Conservation (phyloP, 2,329 filamentous ascomycete species). For the Metarhizium sp. region DNA sequence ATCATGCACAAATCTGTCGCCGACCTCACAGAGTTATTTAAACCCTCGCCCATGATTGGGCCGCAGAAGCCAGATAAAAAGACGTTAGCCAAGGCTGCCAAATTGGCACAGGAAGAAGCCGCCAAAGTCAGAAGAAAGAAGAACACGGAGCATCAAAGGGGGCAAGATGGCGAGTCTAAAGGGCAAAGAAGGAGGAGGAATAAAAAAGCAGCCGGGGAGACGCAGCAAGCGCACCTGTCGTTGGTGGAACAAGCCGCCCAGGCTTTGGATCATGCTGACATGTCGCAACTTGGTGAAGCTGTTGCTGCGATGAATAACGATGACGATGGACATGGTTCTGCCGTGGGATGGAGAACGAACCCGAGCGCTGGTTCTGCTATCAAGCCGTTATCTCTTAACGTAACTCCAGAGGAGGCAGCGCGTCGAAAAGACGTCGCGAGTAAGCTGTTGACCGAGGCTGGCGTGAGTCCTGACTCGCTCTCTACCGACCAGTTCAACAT, state of each 20-base stretch:
- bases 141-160: conserved; percentile 14
- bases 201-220: conserved; percentile 13
- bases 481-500: conserved; percentile 48
- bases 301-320: neutral
- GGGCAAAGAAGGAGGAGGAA: conserved; percentile 19
- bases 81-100: conserved; percentile 1
- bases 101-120: conserved; percentile 17
- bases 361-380: conserved; percentile 3
- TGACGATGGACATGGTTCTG: neutral
- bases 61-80: conserved; percentile 13
- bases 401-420: conserved; percentile 36
- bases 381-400: conserved; percentile 20
- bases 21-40: conserved; percentile 36
- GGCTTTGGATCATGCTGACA: conserved; percentile 1
- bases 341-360: conserved; percentile 2
- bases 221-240: conserved; percentile 11
- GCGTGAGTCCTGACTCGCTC: conserved; percentile 42
- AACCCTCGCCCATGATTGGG: conserved; percentile 30
- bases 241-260: conserved; percentile 7
- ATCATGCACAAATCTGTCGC: conserved; percentile 47
- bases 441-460: conserved; percentile 34
- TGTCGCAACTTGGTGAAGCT: conserved; percentile 2
- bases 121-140: conserved; percentile 19
- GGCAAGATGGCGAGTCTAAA: conserved; percentile 17
- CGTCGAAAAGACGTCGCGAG: conserved; percentile 39